phyloP scores from a whole-genome alignment of 2,329 filamentous ascomycete genomes.

The Coniochaeta sp. region DNA sequence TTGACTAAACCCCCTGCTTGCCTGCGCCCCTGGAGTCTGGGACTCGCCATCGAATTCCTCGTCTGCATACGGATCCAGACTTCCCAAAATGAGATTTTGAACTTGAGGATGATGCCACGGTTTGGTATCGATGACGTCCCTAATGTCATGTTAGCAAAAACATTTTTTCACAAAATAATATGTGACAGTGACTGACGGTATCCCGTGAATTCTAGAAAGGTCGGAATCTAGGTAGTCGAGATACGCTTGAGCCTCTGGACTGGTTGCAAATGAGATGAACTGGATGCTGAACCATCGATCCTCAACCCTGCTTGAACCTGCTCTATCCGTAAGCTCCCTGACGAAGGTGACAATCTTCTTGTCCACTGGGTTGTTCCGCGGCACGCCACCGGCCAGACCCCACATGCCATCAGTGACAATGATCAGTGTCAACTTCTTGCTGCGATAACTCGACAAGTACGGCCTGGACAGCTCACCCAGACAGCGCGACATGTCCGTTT shows the following conservation, averaged over 20 bases:
- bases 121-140: conserved; percentile 2
- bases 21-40: too few relatives aligned
- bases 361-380: not conserved
- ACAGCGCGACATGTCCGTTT: not conserved
- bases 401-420: not conserved
- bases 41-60: not conserved
- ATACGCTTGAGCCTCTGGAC: not conserved
- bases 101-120: not conserved
- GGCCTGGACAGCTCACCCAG: not conserved
- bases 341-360: not conserved
- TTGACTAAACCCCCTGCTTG: too few relatives aligned
- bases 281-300: conserved; percentile 4
- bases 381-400: not conserved
- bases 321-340: not conserved
- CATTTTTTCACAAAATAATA: too few relatives aligned
- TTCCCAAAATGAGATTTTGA: not conserved
- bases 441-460: not conserved
- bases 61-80: not conserved
- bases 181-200: not conserved
- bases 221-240: not conserved
- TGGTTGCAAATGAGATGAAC: not conserved
- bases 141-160: not conserved
- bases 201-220: not conserved
- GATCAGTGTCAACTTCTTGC: not conserved
- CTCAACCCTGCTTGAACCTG: not conserved